phyloP scores from a whole-genome alignment of 2,329 filamentous ascomycete species.

The Aspergillus unguis region DNA sequence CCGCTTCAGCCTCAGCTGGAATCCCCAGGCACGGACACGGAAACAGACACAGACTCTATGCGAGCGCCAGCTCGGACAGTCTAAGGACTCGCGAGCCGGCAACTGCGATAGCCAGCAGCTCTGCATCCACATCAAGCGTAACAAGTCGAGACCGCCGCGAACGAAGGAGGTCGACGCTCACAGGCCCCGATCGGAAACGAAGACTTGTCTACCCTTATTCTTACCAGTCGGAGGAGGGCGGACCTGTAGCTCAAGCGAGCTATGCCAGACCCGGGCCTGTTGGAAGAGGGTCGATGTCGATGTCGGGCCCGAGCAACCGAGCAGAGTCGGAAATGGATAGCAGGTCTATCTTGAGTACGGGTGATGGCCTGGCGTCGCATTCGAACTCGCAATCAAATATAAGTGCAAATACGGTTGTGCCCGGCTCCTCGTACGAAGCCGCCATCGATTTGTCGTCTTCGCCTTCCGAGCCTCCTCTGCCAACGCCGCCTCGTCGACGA shows the following conservation, averaged over 20 bases:
- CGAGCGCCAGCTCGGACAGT: slow-evolving; percentile 17
- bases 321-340: slow-evolving; percentile 16
- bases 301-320: slow-evolving; percentile 17
- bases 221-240: no score
- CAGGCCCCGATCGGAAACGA: slow-evolving; percentile 40
- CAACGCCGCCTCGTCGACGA: slow-evolving; percentile 4
- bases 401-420: slow-evolving; percentile 8
- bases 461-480: slow-evolving; percentile 18
- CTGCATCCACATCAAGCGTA: no score
- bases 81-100: slow-evolving; percentile 14
- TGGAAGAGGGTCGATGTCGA: not conserved
- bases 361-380: no score
- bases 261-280: slow-evolving; percentile 6
- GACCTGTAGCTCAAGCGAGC: slow-evolving; percentile 20
- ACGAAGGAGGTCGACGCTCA: slow-evolving; percentile 21
- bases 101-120: no score
- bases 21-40: no score
- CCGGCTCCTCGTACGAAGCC: slow-evolving; percentile 31
- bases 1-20: no score
- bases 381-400: slow-evolving; percentile 12
- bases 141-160: not conserved
- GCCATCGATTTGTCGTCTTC: slow-evolving; percentile 35
- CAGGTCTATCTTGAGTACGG: slow-evolving; percentile 24
- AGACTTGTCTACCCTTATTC: slow-evolving; percentile 36
- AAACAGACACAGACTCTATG: slow-evolving; percentile 14